Percentiles rank a stretch among this genome's conserved stretches.
Conservation (phyloP, 1,284 basidiomycete species). For the Puccinia horiana region DNA sequence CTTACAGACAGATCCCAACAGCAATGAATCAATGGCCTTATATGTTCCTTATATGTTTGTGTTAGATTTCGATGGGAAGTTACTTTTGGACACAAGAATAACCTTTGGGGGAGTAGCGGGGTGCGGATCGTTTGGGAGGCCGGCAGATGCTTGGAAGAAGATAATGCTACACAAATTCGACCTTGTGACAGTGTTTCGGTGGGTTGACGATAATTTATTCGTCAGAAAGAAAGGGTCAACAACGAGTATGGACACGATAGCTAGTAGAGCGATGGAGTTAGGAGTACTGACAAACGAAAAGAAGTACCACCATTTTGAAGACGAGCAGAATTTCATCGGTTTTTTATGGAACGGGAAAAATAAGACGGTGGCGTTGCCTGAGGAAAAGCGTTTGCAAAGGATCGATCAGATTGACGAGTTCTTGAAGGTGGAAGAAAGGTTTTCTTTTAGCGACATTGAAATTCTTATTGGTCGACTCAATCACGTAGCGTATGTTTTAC, state of each 20-base stretch:
- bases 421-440: background rate
- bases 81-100: background rate
- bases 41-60: no score
- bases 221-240: background rate
- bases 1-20: no score
- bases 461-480: background rate
- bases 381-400: background rate
- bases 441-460: background rate
- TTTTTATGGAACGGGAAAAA: background rate
- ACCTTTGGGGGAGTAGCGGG: background rate
- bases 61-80: background rate
- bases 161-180: background rate
- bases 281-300: background rate
- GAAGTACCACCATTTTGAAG: background rate
- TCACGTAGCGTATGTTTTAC: background rate
- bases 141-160: slow-evolving; percentile 14
- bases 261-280: background rate
- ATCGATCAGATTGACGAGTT: background rate
- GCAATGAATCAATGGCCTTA: no score
- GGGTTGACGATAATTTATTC: slow-evolving; percentile 25
- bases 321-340: slow-evolving; percentile 11
- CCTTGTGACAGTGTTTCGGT: background rate
- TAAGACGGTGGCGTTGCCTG: background rate
- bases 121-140: slow-evolving; percentile 16
- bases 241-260: background rate